Base-by-base conservation (phyloP, 345 rosid species). In the Rhizophora mangle region DNA sequence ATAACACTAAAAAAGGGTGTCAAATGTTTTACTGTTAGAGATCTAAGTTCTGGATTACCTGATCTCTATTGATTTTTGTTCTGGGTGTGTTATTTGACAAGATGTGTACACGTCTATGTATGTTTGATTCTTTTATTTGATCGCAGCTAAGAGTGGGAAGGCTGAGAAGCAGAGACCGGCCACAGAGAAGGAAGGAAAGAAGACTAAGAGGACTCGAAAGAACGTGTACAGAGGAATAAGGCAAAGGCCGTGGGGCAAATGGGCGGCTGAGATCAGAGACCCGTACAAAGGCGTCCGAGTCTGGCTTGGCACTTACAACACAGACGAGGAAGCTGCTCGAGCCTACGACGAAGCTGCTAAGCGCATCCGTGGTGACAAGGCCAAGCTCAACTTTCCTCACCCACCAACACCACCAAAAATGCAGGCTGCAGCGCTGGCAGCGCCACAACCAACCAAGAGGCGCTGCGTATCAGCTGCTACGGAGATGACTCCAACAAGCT, bases 221-320 rank as follows among this genome's bases (percentile, higher is more conserved):
- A 93, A 85, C 69, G 68, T 84, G 68, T 89, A 86, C 79, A 82
- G 98, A 77, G 98, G 98, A 58, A 91, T 93, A 72, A 82, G 98
- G 78, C 94, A 80, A 74, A 78, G 98, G 67, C 92, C 98, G 6
- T 91, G 96, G 98, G 98, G 98, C 0, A 93, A 93, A 80, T 93
- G 97, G 98, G 98, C 98, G 0, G 90, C 96, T 6, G 97, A 93
- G 85, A 93, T 93, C 26, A 78, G 98, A 75, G 98, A 93, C 68
- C 98, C 97, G 0, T 65, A 62, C 49, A 90, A 87, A 74, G 98
- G 98, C 0, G 88, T 80, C 52, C 74, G 98, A 55, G 97, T 93
- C 53, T 93, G 98, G 98, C 96, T 93, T 4, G 98, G 98, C 34
- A 93, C 98, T 43, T 93, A 72, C 76, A 80, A 73, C 87, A 89